Percentiles rank a stretch among this genome's conserved stretches.
These are phyloP conservation scores for Panus rudis DNA, from an alignment of 768 basidiomycete species.

Conservation along the genomic window DNA sequence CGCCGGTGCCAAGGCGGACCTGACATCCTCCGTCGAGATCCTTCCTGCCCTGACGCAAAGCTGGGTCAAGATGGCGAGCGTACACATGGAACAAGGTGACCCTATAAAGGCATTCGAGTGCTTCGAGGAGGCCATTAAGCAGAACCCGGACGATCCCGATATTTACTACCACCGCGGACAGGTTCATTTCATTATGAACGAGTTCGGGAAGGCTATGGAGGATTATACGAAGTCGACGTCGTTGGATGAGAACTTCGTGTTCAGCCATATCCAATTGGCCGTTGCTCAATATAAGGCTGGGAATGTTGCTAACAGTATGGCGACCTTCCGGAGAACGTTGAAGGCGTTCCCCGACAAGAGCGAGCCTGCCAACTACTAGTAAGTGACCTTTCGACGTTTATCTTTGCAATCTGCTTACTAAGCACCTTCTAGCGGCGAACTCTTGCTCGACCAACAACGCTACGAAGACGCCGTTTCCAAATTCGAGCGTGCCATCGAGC, in stretches of 20 bases:
- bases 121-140: slow-evolving; percentile 83
- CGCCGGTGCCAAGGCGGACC: slow-evolving; percentile 72
- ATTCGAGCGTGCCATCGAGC: slow-evolving; percentile 86
- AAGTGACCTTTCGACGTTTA: slow-evolving; percentile 22
- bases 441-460: slow-evolving; percentile 85
- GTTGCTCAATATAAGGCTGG: slow-evolving; percentile 95
- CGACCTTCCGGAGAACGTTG: slow-evolving; percentile 81
- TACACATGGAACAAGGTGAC: slow-evolving; percentile 93
- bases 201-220: slow-evolving; percentile 77
- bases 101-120: slow-evolving; percentile 77
- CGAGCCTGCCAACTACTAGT: slow-evolving; percentile 96
- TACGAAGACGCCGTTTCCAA: slow-evolving; percentile 86
- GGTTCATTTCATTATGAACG: slow-evolving; percentile 93
- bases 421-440: slow-evolving; percentile 66
- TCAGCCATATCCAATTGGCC: slow-evolving; percentile 94
- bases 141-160: slow-evolving; percentile 83
- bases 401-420: slow-evolving; percentile 1
- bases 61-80: slow-evolving; percentile 93
- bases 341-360: slow-evolving; percentile 79
- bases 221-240: slow-evolving; percentile 90
- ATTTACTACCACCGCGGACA: slow-evolving; percentile 99
- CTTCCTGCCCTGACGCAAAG: slow-evolving; percentile 72
- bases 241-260: slow-evolving; percentile 85
- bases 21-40: slow-evolving; percentile 68
- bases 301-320: slow-evolving; percentile 75